These are phyloP conservation scores for Cystofilobasidium macerans DNA, from an alignment of 768 basidiomycete genomes.

Conservation along the genomic window DNA sequence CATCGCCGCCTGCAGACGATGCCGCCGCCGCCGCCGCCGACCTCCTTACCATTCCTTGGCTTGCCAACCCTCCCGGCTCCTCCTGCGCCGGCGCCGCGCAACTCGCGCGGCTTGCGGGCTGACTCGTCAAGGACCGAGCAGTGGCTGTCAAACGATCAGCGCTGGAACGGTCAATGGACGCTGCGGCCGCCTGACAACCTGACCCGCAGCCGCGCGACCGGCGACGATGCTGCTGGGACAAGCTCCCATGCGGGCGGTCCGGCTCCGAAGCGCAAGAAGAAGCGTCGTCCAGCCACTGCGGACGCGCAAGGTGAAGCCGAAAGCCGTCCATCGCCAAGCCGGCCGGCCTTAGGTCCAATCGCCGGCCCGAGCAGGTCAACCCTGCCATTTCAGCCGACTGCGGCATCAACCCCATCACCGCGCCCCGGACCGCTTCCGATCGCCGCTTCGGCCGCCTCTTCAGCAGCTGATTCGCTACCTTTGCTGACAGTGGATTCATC, in stretches of 20 bases:
- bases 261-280: not conserved
- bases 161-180: conserved; percentile 8
- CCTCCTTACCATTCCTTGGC: not conserved
- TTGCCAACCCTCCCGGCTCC: not conserved
- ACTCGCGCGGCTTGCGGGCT: not conserved
- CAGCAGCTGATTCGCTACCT: not conserved
- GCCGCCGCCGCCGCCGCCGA: not conserved
- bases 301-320: not conserved
- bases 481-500: not conserved
- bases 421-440: too few relatives aligned
- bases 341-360: too few relatives aligned
- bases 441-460: too few relatives aligned
- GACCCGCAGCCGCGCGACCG: not conserved
- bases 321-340: not conserved
- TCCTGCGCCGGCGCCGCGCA: not conserved
- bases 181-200: conserved; percentile 2
- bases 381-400: too few relatives aligned
- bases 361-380: too few relatives aligned
- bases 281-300: not conserved
- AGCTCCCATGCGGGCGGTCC: not conserved
- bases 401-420: too few relatives aligned
- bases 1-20: not conserved
- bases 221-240: not conserved
- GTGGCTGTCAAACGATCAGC: not conserved
- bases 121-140: not conserved